These are phyloP conservation scores for Gentiana macrophylla DNA, from an alignment of 257 asterid species.

Conservation along the genomic window DNA sequence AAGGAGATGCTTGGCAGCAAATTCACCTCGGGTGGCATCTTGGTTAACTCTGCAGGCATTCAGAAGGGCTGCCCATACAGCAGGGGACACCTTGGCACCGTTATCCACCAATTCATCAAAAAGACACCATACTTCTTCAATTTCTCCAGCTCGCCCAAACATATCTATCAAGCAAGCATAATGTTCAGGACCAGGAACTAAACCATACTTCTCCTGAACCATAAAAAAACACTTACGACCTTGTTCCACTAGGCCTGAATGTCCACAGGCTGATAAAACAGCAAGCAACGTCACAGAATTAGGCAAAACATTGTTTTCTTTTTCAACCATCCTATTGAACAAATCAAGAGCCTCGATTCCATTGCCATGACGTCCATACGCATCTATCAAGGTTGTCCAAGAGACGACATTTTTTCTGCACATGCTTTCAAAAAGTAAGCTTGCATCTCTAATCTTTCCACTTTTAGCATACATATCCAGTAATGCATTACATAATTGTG, in stretches of 20 bases:
- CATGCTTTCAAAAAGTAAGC: constrained; percentile 15
- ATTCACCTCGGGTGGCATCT: constrained; percentile 16
- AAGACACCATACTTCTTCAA: constrained; percentile 16
- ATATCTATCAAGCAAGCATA: constrained; percentile 23
- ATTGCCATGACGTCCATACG: constrained; percentile 21
- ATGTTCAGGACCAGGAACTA: constrained; percentile 20
- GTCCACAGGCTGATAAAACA: constrained; percentile 23
- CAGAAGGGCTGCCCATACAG: constrained; percentile 19
- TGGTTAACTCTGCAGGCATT: constrained; percentile 23
- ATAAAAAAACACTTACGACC: constrained; percentile 9
- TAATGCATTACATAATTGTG: constrained; percentile 15
- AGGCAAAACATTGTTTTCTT: constrained; percentile 10
- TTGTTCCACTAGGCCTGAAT: constrained; percentile 22
- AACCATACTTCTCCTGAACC: constrained; percentile 13
- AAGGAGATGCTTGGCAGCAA: constrained; percentile 16
- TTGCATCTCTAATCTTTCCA: constrained; percentile 15
- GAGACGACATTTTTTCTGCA: constrained; percentile 15
- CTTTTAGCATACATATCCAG: constrained; percentile 23
- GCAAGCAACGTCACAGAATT: constrained; percentile 17
- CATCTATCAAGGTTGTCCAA: constrained; percentile 23
- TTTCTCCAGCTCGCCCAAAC: constrained; percentile 21
- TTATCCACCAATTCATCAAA: constrained; percentile 11
- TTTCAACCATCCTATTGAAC: constrained; percentile 12
- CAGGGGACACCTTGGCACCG: constrained; percentile 11
- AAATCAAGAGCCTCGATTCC: constrained; percentile 15